These are phyloP conservation scores for Casaregolazyma suthepensis DNA, from an alignment of 1,139 yeast genomes.

Conservation along the genomic window DNA sequence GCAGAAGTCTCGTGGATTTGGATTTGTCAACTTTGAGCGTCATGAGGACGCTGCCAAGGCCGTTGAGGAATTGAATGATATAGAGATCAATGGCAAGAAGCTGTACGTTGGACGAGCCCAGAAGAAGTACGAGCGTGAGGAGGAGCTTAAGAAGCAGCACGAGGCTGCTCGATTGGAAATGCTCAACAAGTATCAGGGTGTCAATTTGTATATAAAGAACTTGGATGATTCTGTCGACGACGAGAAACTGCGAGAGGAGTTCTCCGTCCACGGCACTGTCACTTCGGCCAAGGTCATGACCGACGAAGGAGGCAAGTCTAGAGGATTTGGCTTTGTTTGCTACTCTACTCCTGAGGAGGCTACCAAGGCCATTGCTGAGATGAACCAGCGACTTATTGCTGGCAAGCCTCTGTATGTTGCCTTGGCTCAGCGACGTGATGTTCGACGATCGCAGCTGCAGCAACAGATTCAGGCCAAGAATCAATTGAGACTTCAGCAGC, in stretches of 20 bases:
- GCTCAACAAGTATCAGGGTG: constrained; percentile 73
- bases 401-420: constrained; percentile 98
- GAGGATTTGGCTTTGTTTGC: constrained; percentile 94
- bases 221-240: constrained; percentile 79
- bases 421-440: constrained; percentile 98
- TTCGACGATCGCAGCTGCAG: constrained; percentile 93
- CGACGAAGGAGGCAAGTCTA: constrained; percentile 79
- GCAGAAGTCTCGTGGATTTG: constrained; percentile 93
- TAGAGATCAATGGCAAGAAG: constrained; percentile 66
- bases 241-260: constrained; percentile 73
- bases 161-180: constrained; percentile 75
- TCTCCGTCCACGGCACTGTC: constrained; percentile 78
- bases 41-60: constrained; percentile 80
- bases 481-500: constrained; percentile 97
- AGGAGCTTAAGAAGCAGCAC: constrained; percentile 78
- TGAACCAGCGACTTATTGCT: constrained; percentile 95
- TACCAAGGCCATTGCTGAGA: constrained; percentile 81
- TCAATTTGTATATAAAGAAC: constrained; percentile 84
- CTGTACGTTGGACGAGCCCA: constrained; percentile 90
- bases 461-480: constrained; percentile 98
- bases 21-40: constrained; percentile 76
- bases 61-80: constrained; percentile 64
- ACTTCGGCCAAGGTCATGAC: constrained; percentile 89
- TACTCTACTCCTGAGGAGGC: constrained; percentile 91
- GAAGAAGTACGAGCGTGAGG: constrained; percentile 84